Evolutionary conservation across 352 stramenopile genomes (phyloP), one percentile per base, ranked within the genome.

Genomic region (Elongisporangium prolatum): DNA sequence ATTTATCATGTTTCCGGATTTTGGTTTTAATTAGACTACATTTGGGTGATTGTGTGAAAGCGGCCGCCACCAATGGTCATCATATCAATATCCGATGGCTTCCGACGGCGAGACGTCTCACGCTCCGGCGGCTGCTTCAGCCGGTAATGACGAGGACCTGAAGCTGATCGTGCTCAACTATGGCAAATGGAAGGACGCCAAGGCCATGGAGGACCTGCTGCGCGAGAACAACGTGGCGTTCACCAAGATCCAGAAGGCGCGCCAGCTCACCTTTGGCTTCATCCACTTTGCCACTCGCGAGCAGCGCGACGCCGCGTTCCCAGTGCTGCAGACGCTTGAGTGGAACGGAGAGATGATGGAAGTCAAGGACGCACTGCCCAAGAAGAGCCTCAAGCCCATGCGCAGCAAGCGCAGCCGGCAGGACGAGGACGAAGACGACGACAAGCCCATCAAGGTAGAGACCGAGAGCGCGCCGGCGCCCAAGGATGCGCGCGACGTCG

Each of bases 161-260:
- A 95, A 95, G 68, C 61, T 88, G 51, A 91, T 95, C 67, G 75
- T 95, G 60, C 80, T 95, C 67, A 95, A 95, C 69, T 95, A 91
- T 56, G 86, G 84, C 72, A 89, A 92, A 72, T 95, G 84, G 84
- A 90, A 89, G 59, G 79, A 90, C 48, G 72, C 79, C 16, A 89
- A 88, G 60, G 66, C 37, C 49, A 67, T 95, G 64, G 80, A 76
- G 47, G 53, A 74, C 17, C 54, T 93, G 25, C 68, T 95, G 54
- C 61, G 59, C 2, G 57, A 71, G 48, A 69, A 84, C 52, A 53
- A 63, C 54, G 70, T 93, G 28, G 34, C 50, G 6, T 95, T 91
- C 61, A 61, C 72, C 54, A 88, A 88, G 55, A 80, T 95, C 44
- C 75, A 95, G 52, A 95, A 93, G 68, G 59, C 84, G 34, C 72